Percentiles rank a stretch among this genome's conserved stretches.
These are phyloP conservation scores for Erythrophleum fordii DNA, from an alignment of 306 rosid species.

Conservation along the genomic window DNA sequence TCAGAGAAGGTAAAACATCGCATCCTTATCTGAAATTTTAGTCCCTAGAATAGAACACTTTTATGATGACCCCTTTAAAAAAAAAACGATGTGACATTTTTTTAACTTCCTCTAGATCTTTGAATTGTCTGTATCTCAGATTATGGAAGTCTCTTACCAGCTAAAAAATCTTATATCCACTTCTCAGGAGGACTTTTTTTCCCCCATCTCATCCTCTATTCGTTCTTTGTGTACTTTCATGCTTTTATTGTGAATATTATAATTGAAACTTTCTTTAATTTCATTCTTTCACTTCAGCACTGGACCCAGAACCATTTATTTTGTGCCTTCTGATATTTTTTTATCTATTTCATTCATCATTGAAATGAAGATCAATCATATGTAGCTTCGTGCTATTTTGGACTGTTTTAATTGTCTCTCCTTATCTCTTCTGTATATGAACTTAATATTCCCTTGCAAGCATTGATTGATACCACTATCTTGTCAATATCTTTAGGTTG, in stretches of 20 bases:
- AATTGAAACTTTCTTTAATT: neutral
- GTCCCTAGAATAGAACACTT: neutral
- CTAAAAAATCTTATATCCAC: neutral
- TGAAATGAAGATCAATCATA: constrained; percentile 7
- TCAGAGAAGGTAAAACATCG: constrained; percentile 72
- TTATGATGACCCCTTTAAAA: neutral
- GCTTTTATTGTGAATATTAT: neutral
- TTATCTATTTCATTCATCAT: constrained; percentile 6
- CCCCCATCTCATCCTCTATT: neutral
- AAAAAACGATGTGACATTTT: neutral
- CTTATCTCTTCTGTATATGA: constrained; percentile 20
- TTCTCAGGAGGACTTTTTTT: neutral
- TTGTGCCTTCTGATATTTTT: neutral
- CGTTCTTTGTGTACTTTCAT: neutral
- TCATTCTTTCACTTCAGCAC: neutral
- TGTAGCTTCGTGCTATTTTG: neutral
- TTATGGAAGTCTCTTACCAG: constrained; percentile 1
- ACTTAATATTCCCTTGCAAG: neutral
- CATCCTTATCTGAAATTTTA: neutral
- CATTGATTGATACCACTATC: constrained; percentile 23
- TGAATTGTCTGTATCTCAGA: neutral
- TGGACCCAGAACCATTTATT: neutral
- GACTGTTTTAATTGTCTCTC: constrained; percentile 24
- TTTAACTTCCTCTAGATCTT: constrained; percentile 14
- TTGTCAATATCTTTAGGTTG: constrained; percentile 65